Evolutionary conservation across 83 land plant genomes (phyloP).

Genomic region (Diphasiastrum complanatum): DNA sequence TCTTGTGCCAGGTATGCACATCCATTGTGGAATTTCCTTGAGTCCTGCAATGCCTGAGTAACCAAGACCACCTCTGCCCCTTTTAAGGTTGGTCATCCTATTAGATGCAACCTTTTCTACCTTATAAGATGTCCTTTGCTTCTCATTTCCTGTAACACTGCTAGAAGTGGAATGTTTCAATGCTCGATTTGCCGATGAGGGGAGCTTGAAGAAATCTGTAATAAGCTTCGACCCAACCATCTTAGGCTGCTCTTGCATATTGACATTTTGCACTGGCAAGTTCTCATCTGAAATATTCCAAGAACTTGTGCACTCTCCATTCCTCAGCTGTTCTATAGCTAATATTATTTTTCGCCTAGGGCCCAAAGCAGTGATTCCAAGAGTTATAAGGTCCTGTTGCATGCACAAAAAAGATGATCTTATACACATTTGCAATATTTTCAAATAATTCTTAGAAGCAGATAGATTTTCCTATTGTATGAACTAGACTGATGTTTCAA

Average conservation of each 20-base stretch:
- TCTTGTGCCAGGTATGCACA: conserved; percentile 83
- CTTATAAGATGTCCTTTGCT: not conserved
- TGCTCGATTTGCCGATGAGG: conserved; percentile 10
- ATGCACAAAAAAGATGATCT: not conserved
- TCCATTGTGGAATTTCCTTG: conserved; percentile 58
- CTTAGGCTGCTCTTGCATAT: not conserved
- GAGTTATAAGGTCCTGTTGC: not conserved
- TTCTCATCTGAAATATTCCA: not conserved
- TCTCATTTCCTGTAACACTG: not conserved
- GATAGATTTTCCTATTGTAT: too few relatives aligned
- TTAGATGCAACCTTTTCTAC: not conserved
- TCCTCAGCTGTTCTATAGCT: conserved; percentile 55
- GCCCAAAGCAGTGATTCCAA: conserved; percentile 78
- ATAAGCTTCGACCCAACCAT: conserved; percentile 53
- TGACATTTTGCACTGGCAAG: not conserved
- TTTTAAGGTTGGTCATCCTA: conserved; percentile 21
- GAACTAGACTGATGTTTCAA: too few relatives aligned
- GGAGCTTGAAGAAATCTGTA: conserved; percentile 61
- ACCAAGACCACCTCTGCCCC: not conserved
- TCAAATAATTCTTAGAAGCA: too few relatives aligned
- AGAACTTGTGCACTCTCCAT: conserved; percentile 2
- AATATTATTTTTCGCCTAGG: conserved; percentile 79
- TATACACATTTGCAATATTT: too few relatives aligned
- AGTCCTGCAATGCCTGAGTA: not conserved
- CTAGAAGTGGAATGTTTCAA: conserved; percentile 15